Evolutionary conservation across 352 stramenopile species (phyloP).

Genomic region (Plasmopara halstedii): DNA sequence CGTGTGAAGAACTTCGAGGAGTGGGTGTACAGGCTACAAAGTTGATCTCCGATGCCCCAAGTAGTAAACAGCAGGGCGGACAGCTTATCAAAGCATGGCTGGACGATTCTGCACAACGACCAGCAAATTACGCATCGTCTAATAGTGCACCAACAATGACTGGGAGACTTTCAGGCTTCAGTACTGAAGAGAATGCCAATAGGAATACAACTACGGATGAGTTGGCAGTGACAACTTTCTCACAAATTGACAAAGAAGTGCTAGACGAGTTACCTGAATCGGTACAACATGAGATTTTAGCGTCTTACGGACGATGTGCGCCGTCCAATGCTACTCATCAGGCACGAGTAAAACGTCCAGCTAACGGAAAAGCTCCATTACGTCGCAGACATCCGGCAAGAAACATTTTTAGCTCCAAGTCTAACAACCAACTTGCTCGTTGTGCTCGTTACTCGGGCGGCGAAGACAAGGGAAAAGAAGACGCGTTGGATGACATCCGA

Average conservation of each 20-base stretch:
- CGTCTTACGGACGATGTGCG: slow-evolving; percentile 15
- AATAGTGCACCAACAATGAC: neutral
- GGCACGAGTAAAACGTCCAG: slow-evolving; percentile 9
- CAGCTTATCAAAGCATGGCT: slow-evolving; percentile 56
- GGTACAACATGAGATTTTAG: slow-evolving; percentile 55
- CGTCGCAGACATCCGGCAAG: slow-evolving; percentile 11
- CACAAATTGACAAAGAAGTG: slow-evolving; percentile 59
- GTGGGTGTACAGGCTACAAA: slow-evolving; percentile 76
- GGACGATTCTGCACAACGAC: slow-evolving; percentile 15
- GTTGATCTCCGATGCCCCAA: slow-evolving; percentile 26
- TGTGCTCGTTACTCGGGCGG: neutral
- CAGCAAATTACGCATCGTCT: neutral
- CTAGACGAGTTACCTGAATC: slow-evolving; percentile 45
- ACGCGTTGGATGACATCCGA: slow-evolving; percentile 54
- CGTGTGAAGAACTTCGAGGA: slow-evolving; percentile 53
- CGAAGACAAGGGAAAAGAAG: slow-evolving; percentile 5
- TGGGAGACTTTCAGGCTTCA: too few species aligned
- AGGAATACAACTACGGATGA: neutral
- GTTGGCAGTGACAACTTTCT: slow-evolving; percentile 24
- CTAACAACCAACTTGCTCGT: slow-evolving; percentile 8
- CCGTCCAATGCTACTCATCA: neutral
- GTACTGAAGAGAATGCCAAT: too few species aligned
- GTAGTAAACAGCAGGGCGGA: slow-evolving; percentile 16
- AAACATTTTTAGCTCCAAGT: slow-evolving; percentile 32
- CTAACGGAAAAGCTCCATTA: slow-evolving; percentile 25